phyloP scores from a whole-genome alignment of 768 basidiomycete genomes.

The Rhizopogon rudus region DNA sequence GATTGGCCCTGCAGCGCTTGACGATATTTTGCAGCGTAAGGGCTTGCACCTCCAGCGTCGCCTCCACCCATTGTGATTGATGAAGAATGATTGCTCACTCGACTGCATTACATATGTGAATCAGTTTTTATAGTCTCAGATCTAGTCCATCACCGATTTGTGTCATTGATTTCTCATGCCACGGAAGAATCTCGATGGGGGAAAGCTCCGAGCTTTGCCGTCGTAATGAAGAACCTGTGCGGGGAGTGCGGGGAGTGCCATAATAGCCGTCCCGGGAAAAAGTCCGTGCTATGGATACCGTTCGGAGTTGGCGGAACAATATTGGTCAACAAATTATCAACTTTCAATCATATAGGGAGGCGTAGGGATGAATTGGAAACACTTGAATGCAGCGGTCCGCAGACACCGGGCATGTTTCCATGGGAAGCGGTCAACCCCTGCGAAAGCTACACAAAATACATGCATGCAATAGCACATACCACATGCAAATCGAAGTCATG shows the following conservation, averaged over 20 bases:
- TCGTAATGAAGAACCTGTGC: background rate
- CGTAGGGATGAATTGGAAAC: too few relatives aligned
- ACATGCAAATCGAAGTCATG: too few relatives aligned
- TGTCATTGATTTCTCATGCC: background rate
- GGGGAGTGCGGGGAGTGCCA: background rate
- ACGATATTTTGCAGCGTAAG: conserved; percentile 41
- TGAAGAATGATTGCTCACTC: background rate
- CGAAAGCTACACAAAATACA: too few relatives aligned
- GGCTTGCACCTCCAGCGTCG: conserved; percentile 19
- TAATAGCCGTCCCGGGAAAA: background rate
- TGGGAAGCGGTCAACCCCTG: too few relatives aligned
- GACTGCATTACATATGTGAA: background rate
- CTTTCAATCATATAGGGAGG: too few relatives aligned
- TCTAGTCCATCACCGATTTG: background rate
- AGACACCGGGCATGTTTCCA: too few relatives aligned
- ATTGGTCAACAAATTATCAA: background rate
- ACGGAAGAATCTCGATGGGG: background rate
- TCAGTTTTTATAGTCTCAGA: background rate
- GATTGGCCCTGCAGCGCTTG: conserved; percentile 56
- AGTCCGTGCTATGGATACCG: too few relatives aligned
- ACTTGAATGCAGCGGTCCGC: too few relatives aligned
- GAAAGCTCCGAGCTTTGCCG: background rate
- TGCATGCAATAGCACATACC: too few relatives aligned
- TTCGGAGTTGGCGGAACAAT: background rate
- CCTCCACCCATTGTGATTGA: conserved; percentile 40